phyloP scores from a whole-genome alignment of 768 basidiomycete species.

The Hygrocybe punicea region DNA sequence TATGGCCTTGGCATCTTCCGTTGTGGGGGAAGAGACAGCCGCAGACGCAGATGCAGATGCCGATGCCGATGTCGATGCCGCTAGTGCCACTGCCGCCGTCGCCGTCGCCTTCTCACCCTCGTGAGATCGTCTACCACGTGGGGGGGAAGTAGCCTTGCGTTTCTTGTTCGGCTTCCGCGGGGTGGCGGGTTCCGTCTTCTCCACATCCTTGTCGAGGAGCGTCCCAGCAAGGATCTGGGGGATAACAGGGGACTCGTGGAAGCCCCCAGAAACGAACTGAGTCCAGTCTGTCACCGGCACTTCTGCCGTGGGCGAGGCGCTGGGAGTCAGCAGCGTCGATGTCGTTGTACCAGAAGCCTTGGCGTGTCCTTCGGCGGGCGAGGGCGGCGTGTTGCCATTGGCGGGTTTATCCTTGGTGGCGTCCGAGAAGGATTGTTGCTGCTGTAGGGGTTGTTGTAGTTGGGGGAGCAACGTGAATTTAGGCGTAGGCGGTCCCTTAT shows the following conservation, averaged over 20 bases:
- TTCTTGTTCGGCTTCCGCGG: conserved; percentile 30
- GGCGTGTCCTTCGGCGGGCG: conserved; percentile 8
- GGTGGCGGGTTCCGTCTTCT: conserved; percentile 47
- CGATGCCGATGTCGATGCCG: conserved; percentile 24
- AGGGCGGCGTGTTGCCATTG: conserved; percentile 15
- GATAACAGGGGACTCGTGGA: conserved; percentile 41
- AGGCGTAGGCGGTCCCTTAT: conserved; percentile 11
- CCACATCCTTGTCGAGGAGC: conserved; percentile 57
- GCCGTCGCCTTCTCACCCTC: no score
- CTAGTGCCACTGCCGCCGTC: no score
- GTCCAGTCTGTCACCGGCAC: conserved; percentile 53
- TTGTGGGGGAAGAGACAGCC: not conserved
- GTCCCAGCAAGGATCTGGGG: conserved; percentile 51
- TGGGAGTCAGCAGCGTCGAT: conserved; percentile 29
- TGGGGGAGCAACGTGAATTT: conserved; percentile 3
- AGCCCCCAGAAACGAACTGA: conserved; percentile 66
- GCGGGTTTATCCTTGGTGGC: conserved; percentile 21
- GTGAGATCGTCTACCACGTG: conserved; percentile 26
- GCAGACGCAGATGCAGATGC: not conserved
- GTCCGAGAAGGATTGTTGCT: conserved; percentile 1
- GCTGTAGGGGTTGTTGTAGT: not conserved
- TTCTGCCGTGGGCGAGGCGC: conserved; percentile 20
- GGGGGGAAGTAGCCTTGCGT: conserved; percentile 15
- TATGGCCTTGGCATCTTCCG: conserved; percentile 21
- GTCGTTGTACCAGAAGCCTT: conserved; percentile 25